Conservation (phyloP, 352 stramenopile genomes). For the Phytophthora uliginosa region DNA sequence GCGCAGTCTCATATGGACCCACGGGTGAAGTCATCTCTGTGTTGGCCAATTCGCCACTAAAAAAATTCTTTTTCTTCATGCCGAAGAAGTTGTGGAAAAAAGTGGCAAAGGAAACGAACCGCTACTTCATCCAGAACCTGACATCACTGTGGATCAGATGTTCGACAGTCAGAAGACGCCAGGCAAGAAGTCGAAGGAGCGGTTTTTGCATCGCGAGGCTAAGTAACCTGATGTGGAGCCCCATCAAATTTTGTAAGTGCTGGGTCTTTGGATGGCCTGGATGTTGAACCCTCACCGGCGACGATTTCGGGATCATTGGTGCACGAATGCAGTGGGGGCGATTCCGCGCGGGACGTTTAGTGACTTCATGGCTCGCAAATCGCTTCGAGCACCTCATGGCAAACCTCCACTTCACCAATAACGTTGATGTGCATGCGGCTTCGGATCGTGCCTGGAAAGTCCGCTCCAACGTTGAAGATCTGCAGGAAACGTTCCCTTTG, state of each 20-base stretch:
- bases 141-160: not conserved
- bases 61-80: not conserved
- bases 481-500: no score
- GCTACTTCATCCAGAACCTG: not conserved
- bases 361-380: constrained; percentile 1
- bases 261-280: not conserved
- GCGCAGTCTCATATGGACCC: not conserved
- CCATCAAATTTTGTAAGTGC: constrained; percentile 1
- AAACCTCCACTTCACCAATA: constrained; percentile 12
- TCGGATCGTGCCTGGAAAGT: no score
- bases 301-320: constrained; percentile 5
- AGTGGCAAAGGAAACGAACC: not conserved
- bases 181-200: constrained; percentile 1
- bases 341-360: not conserved
- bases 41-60: not conserved
- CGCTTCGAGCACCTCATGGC: constrained; percentile 8
- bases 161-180: not conserved
- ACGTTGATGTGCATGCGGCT: constrained; percentile 4
- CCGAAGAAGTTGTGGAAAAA: not conserved
- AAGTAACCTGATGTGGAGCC: not conserved
- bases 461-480: no score
- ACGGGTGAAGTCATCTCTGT: not conserved
- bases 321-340: not conserved
- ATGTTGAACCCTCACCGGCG: constrained; percentile 4
- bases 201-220: not conserved